Conservation (phyloP, 768 basidiomycete species). For the Zangia roseola region DNA sequence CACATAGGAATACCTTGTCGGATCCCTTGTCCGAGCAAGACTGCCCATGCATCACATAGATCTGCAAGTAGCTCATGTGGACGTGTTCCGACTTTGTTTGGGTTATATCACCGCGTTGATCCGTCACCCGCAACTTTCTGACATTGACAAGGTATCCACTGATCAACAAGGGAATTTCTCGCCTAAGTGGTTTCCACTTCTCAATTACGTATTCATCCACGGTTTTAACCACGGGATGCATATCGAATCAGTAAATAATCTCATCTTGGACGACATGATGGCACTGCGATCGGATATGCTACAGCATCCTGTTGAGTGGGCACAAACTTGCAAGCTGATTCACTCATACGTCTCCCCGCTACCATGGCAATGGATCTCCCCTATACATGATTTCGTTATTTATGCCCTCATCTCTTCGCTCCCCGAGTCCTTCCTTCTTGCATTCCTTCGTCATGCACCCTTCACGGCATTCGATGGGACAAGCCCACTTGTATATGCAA, state of each 20-base stretch:
- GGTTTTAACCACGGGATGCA: not conserved
- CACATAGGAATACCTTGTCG: not conserved
- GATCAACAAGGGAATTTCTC: not conserved
- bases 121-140: not conserved
- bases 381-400: not conserved
- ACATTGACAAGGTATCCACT: not conserved
- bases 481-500: slow-evolving; percentile 1
- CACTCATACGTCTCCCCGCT: not conserved
- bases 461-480: not conserved
- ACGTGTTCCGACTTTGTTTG: not conserved
- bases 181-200: not conserved
- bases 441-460: not conserved
- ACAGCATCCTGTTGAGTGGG: not conserved
- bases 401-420: not conserved
- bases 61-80: not conserved
- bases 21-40: not conserved
- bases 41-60: not conserved
- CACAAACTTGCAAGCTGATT: not conserved
- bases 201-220: not conserved
- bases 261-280: not conserved
- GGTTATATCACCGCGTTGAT: not conserved
- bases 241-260: not conserved
- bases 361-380: not conserved
- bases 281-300: not conserved
- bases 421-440: not conserved